Evolutionary conservation across 1,284 basidiomycete species (phyloP), one percentile per base, ranked within the genome.

Genomic region (Erythrobasidium hasegawianum): DNA sequence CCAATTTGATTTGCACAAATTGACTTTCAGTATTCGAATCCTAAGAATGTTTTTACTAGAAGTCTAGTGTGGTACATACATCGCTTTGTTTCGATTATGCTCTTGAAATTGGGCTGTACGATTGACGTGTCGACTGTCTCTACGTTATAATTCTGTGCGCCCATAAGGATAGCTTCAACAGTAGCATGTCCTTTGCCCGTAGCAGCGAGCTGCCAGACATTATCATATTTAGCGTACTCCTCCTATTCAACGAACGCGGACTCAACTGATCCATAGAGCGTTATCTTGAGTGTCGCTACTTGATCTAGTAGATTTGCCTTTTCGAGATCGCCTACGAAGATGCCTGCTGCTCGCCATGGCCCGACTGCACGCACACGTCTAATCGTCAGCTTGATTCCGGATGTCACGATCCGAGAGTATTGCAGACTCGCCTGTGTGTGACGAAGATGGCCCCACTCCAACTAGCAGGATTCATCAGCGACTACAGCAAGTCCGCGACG

Each of bases 241-340:
- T n/a, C n/a, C n/a, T n/a, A n/a, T n/a, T n/a, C n/a, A n/a, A n/a
- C n/a, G n/a, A n/a, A n/a, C n/a, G n/a, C n/a, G n/a, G 33, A 33
- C 33, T 33, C n/a, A 11, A 33, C 33, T 11, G 78, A 80, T 3
- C 82, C 82, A 68, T 82, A 93, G 82, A 97, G 81, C 7, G 87
- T 87, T 68, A 96, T 87, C 77, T 96, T 96, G 66, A 97, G 80
- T 8, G 83, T 86, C 69, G 82, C 82, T 70, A 90, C 86, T 85
- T 88, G 74, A 52, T 87, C 82, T 20, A 95, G 78, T 41, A 95
- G 73, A n/a, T 80, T 80, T 20, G 89, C 76, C 55, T 88, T 85
- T 61, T 83, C 79, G 38, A 95, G 79, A 76, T 93, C 90, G 4
- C 73, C 68, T 20, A 73, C 69, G 56, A 47, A 55, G 11, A 69